phyloP scores from a whole-genome alignment of 2,329 filamentous ascomycete species.

The Stagonosporopsis rhizophila region DNA sequence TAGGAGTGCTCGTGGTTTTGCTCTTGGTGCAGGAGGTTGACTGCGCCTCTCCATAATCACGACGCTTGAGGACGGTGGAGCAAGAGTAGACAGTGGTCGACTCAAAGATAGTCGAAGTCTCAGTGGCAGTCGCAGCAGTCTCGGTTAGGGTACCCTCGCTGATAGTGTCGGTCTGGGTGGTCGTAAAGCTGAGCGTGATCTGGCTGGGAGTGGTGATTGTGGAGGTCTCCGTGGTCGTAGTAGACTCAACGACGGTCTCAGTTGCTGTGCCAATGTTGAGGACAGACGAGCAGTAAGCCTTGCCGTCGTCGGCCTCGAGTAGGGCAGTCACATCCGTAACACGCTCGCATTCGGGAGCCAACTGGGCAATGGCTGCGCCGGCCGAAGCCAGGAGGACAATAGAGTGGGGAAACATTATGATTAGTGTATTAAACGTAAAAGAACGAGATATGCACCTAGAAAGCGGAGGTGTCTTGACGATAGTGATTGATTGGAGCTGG shows the following conservation, averaged over 20 bases:
- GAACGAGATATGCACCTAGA: constrained; percentile 15
- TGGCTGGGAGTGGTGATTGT: constrained; percentile 19
- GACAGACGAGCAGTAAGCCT: constrained; percentile 14
- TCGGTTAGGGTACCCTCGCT: constrained; percentile 10
- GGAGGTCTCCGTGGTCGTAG: constrained; percentile 11
- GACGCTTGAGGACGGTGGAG: constrained; percentile 8
- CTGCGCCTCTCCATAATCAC: constrained; percentile 6
- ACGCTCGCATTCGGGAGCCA: constrained; percentile 18
- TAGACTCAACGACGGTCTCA: constrained; percentile 11
- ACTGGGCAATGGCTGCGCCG: constrained; percentile 15
- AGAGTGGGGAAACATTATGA: constrained; percentile 20
- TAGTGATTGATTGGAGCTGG: constrained; percentile 19
- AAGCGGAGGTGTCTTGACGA: constrained; percentile 14
- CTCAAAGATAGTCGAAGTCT: constrained; percentile 3
- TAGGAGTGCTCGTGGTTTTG: constrained; percentile 12
- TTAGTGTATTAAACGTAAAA: constrained; percentile 13
- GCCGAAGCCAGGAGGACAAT: constrained; percentile 16
- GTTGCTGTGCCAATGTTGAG: constrained; percentile 15
- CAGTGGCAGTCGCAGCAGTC: constrained; percentile 10
- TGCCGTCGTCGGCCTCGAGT: constrained; percentile 12
- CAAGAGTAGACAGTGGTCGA: constrained; percentile 13
- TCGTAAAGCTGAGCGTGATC: constrained; percentile 9
- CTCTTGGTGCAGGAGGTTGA: constrained; percentile 19
- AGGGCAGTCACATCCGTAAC: constrained; percentile 10
- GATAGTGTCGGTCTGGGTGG: constrained; percentile 13